Evolutionary conservation across 805 yeast species (phyloP).

Genomic region (Suhomyces sp.): DNA sequence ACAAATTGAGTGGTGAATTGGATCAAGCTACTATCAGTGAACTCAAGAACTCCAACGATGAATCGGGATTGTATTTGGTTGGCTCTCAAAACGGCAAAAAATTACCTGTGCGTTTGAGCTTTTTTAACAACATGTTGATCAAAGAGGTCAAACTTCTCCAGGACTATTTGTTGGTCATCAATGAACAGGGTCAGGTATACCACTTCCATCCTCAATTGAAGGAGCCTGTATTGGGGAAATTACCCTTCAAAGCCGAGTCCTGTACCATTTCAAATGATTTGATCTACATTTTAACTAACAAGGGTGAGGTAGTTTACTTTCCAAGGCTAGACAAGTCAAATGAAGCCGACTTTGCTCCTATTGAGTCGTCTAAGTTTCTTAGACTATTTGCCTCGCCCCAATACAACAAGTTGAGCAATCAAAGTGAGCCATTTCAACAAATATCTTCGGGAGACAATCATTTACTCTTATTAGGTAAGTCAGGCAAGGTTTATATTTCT

Average conservation of each 20-base stretch:
- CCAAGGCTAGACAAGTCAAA: constrained; percentile 23
- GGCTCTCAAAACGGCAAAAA: constrained; percentile 35
- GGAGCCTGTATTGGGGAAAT: constrained; percentile 20
- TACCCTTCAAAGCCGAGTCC: constrained; percentile 29
- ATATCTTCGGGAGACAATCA: constrained; percentile 67
- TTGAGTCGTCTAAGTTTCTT: constrained; percentile 12
- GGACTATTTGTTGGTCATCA: constrained; percentile 55
- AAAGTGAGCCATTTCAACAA: constrained; percentile 40
- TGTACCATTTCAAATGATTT: constrained; percentile 52
- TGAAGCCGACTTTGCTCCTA: constrained; percentile 12
- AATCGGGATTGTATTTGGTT: constrained; percentile 37
- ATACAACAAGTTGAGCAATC: not conserved
- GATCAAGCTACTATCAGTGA: constrained; percentile 17
- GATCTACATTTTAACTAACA: constrained; percentile 41
- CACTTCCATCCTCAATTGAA: constrained; percentile 61
- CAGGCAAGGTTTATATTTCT: constrained; percentile 61
- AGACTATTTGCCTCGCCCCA: constrained; percentile 2
- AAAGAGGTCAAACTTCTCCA: constrained; percentile 56
- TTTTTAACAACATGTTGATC: constrained; percentile 61
- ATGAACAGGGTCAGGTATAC: constrained; percentile 66
- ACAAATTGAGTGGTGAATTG: constrained; percentile 24
- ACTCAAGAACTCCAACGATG: constrained; percentile 22
- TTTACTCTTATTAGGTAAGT: constrained; percentile 56
- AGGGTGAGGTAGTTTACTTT: constrained; percentile 45
- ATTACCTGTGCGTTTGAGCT: constrained; percentile 58